Base-by-base conservation (phyloP, 2,329 filamentous ascomycete species). In the Davidsoniella virescens region DNA sequence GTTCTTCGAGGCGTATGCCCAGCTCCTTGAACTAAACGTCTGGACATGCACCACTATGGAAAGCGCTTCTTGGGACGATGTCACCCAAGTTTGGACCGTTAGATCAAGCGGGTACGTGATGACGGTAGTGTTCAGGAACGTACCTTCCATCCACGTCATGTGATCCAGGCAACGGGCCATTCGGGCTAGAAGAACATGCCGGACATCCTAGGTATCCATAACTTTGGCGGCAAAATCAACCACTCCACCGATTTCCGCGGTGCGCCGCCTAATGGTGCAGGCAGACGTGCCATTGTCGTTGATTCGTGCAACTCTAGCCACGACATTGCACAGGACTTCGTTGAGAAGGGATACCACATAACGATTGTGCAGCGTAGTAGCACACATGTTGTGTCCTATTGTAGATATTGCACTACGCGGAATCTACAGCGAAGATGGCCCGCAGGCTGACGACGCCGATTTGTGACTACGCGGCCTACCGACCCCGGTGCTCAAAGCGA, bases 321-420 rank as follows among this genome's bases (percentile, higher is more conserved):
- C 56, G 81, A 84, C 55, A 84, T 84, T 50, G 74, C 77, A 0
- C 79, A 83, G 51, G 77, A 84, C 54, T 83, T 72, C 57, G 69
- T 73, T 36, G 78, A 83, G 56, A 75, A 77, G 46, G 82, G 81
- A 0, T 79, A 78, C 54, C 66, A 75, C 2, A 73, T 84, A 1
- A 85, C 81, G 0, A 79, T 86, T 61, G 70, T 86, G 0, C 82
- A 86, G 62, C 72, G 82, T 3, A 77, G 73, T 1, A 74, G 71
- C 6, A 84, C 82, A 0, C 75, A 72, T 49, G 78, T 86, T 2
- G 67, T 83, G 0, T 73, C 76, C 71, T 1, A 68, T 76, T 5
- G 64, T 68, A 2, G 67, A 76, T 0, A 69, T 80, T 18, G 63
- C 67, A 1, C 62, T 83, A 5, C 71, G 69, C 44, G 70, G 70